phyloP scores from a whole-genome alignment of 2,329 filamentous ascomycete species.

The Thielaviopsis cerberus region DNA sequence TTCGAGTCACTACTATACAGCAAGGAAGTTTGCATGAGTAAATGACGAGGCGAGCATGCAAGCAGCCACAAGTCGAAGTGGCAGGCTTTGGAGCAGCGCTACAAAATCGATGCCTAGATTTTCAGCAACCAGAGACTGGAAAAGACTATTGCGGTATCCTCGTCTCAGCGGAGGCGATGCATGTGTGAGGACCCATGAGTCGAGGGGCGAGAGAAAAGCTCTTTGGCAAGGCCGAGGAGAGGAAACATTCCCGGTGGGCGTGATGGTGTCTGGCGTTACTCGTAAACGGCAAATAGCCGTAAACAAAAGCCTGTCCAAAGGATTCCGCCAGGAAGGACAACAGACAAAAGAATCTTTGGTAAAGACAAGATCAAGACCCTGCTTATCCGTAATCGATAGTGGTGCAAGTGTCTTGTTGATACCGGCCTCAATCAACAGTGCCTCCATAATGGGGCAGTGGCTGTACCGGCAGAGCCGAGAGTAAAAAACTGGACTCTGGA shows the following conservation, averaged over 20 bases:
- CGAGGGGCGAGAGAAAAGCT: not conserved
- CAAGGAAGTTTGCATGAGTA: not conserved
- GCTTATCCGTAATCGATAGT: not conserved
- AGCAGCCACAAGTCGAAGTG: not conserved
- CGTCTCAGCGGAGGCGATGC: not conserved
- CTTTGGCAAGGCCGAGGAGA: not conserved
- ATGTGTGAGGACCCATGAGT: not conserved
- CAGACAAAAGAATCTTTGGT: not conserved
- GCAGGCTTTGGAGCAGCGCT: constrained; percentile 29
- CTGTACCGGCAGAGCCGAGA: constrained; percentile 44
- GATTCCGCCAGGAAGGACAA: not conserved
- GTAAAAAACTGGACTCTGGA: constrained; percentile 39
- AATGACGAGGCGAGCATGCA: not conserved
- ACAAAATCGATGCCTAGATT: constrained; percentile 26
- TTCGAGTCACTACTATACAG: not conserved
- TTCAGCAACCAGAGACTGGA: not conserved
- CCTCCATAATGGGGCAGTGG: not conserved
- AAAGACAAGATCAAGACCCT: not conserved
- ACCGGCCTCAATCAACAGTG: not conserved
- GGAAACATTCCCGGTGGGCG: not conserved
- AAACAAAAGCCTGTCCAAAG: not conserved
- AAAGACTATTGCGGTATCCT: not conserved
- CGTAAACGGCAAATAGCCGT: not conserved
- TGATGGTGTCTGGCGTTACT: not conserved
- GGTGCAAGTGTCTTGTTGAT: not conserved